A percentile compares a stretch with the other conserved stretches of the same genome.
phyloP scores from a whole-genome alignment of 495 filamentous ascomycete genomes.

The Talaromyces stipitatus region DNA sequence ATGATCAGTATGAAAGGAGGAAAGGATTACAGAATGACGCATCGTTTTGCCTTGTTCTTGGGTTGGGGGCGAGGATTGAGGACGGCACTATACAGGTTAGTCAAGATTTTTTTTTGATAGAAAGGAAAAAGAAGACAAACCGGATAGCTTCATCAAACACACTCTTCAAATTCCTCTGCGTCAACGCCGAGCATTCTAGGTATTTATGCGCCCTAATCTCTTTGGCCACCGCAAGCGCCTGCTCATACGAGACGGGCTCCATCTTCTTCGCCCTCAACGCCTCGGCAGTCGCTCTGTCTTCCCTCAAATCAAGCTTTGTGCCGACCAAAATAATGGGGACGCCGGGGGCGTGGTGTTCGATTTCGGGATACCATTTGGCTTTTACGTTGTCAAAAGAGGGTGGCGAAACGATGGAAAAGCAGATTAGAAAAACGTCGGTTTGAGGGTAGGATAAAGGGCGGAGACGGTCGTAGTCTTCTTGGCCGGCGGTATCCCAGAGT shows the following conservation, averaged over 20 bases:
- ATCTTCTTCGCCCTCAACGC: slow-evolving; percentile 76
- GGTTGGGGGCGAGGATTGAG: slow-evolving; percentile 64
- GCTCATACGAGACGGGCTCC: slow-evolving; percentile 86
- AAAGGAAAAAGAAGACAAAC: slow-evolving; percentile 37
- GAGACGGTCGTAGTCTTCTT: slow-evolving; percentile 96
- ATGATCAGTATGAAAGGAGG: background rate
- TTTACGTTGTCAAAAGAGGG: slow-evolving; percentile 97
- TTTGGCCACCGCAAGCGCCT: slow-evolving; percentile 75
- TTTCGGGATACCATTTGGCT: slow-evolving; percentile 97
- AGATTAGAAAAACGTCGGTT: slow-evolving; percentile 96
- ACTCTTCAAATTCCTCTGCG: slow-evolving; percentile 90
- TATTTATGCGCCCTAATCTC: slow-evolving; percentile 94
- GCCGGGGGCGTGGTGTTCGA: slow-evolving; percentile 89
- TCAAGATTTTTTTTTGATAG: background rate
- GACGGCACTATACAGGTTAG: slow-evolving; percentile 54
- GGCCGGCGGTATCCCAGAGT: slow-evolving; percentile 97
- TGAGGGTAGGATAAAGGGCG: slow-evolving; percentile 95
- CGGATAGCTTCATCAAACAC: slow-evolving; percentile 97
- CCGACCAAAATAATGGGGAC: slow-evolving; percentile 97
- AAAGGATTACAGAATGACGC: slow-evolving; percentile 59
- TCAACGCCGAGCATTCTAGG: slow-evolving; percentile 95
- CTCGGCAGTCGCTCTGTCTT: slow-evolving; percentile 74
- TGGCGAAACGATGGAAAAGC: slow-evolving; percentile 96
- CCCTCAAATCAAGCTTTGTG: slow-evolving; percentile 92
- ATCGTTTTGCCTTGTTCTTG: slow-evolving; percentile 63